Percentiles rank a stretch among this genome's conserved stretches.
phyloP scores from a whole-genome alignment of 352 stramenopile genomes.

The Plasmopara viticola region DNA sequence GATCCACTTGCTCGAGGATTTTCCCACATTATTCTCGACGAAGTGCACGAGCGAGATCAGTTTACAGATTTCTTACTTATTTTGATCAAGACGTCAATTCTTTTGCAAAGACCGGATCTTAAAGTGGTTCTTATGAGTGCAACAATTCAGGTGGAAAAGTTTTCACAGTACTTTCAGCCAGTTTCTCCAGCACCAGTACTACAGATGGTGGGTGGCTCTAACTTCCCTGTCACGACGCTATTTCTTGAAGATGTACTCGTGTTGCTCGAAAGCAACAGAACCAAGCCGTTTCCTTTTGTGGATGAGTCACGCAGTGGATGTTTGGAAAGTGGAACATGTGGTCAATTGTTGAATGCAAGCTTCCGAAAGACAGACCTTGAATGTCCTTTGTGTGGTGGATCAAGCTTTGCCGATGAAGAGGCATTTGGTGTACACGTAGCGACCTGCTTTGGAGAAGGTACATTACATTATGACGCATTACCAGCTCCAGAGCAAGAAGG shows the following conservation, averaged over 20 bases:
- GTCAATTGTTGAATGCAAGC: background rate
- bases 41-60: too few species aligned
- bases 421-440: conserved; percentile 57
- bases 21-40: too few species aligned
- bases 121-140: too few species aligned
- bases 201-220: conserved; percentile 78
- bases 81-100: too few species aligned
- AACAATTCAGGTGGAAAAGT: conserved; percentile 23
- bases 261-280: conserved; percentile 35
- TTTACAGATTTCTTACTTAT: too few species aligned
- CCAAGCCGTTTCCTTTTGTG: conserved; percentile 24
- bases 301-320: conserved; percentile 12
- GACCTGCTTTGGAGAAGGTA: conserved; percentile 43
- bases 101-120: too few species aligned
- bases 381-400: conserved; percentile 79
- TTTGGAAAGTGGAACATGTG: conserved; percentile 5
- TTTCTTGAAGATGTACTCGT: conserved; percentile 87
- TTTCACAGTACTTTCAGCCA: conserved; percentile 88
- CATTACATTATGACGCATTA: conserved; percentile 9
- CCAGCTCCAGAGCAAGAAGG: conserved; percentile 2
- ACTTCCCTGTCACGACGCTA: conserved; percentile 88
- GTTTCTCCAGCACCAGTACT: conserved; percentile 62
- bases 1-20: too few species aligned
- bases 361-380: conserved; percentile 28
- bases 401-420: conserved; percentile 68